Percentiles rank a stretch among this genome's conserved stretches.
Conservation (phyloP, 164 flowering plant genomes). For the Santalum album region DNA sequence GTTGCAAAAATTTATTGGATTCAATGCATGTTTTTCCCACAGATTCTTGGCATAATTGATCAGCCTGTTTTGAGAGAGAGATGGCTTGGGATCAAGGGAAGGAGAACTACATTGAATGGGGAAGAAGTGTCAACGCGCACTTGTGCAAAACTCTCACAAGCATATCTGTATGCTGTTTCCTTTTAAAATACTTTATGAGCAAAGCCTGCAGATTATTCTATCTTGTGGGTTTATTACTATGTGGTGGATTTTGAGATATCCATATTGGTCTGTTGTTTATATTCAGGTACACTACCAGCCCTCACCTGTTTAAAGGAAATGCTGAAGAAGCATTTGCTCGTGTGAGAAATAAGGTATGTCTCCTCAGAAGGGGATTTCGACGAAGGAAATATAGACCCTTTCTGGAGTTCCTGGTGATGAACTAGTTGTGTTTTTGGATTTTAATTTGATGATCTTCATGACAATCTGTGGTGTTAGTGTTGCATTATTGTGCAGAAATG, state of each 20-base stretch:
- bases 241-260: too few relatives aligned
- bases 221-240: too few relatives aligned
- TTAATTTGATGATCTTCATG: too few relatives aligned
- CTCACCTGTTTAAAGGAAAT: conserved; percentile 75
- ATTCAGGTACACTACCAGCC: conserved; percentile 90
- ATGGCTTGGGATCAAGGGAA: conserved; percentile 87
- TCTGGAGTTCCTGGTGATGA: not conserved
- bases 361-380: not conserved
- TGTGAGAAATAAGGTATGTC: conserved; percentile 70
- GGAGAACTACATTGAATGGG: conserved; percentile 74
- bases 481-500: too few relatives aligned
- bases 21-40: conserved; percentile 10
- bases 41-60: conserved; percentile 94
- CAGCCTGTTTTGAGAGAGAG: conserved; percentile 88
- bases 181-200: too few relatives aligned
- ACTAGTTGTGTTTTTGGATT: too few relatives aligned
- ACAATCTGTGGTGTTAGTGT: too few relatives aligned
- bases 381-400: not conserved
- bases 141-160: conserved; percentile 65
- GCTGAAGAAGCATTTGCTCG: conserved; percentile 84
- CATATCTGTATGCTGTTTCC: conserved; percentile 62
- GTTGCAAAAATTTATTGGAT: not conserved
- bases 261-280: too few relatives aligned
- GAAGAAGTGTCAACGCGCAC: conserved; percentile 66
- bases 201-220: too few relatives aligned